Percentiles rank a stretch among this genome's conserved stretches.
phyloP scores from a whole-genome alignment of 169 alveolate species.

The Plasmodium falciparum region DNA sequence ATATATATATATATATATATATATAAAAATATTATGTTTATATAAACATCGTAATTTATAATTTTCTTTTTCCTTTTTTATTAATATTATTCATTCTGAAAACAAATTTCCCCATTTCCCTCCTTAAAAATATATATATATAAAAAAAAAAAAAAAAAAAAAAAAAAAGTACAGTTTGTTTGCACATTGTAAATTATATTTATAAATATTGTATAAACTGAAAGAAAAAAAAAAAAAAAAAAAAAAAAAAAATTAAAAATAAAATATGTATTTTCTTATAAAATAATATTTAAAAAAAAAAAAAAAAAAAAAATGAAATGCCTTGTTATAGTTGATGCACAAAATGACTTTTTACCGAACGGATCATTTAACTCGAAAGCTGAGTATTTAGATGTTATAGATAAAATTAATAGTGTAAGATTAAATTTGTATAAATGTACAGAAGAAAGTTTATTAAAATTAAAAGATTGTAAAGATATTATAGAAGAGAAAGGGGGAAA shows the following conservation, averaged over 20 bases:
- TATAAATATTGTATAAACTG: no score
- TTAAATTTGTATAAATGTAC: conserved; percentile 28
- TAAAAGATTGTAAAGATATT: conserved; percentile 17
- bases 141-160: no score
- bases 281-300: neutral
- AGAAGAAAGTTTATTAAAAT: conserved; percentile 30
- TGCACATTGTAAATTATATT: no score
- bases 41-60: no score
- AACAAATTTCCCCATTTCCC: no score
- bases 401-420: conserved; percentile 58
- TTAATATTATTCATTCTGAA: no score
- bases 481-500: conserved; percentile 12
- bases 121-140: no score
- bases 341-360: conserved; percentile 64
- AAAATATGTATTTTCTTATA: neutral
- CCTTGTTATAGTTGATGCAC: conserved; percentile 68
- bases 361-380: conserved; percentile 57
- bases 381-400: conserved; percentile 29
- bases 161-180: no score
- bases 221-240: no score
- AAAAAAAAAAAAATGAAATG: conserved; percentile 44
- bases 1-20: no score
- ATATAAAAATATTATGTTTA: no score
- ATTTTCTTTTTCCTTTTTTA: no score
- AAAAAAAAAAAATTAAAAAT: neutral